Conservation (phyloP, 2,329 filamentous ascomycete species). For the Monilinia polystroma region DNA sequence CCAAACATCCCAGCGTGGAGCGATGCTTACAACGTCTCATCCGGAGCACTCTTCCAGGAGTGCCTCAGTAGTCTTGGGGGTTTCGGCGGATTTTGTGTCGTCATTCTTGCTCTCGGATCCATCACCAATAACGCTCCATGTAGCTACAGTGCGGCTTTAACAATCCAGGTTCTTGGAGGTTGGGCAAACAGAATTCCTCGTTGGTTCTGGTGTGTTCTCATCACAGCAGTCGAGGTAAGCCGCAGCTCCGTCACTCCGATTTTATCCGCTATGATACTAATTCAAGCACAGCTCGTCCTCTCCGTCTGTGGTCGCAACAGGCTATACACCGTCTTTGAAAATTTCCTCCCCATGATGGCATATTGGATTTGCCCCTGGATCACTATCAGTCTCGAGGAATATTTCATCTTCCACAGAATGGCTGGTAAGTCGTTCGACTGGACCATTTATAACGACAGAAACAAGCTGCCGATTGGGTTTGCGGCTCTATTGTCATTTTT, state of each 20-base stretch:
- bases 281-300: constrained; percentile 16
- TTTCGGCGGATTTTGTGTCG: constrained; percentile 65
- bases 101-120: constrained; percentile 61
- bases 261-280: background rate
- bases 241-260: background rate
- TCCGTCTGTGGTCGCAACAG: constrained; percentile 28
- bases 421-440: constrained; percentile 56
- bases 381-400: constrained; percentile 58
- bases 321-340: constrained; percentile 41
- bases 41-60: constrained; percentile 24
- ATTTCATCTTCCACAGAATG: constrained; percentile 62
- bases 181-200: constrained; percentile 58
- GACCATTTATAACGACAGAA: constrained; percentile 55
- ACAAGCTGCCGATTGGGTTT: constrained; percentile 58
- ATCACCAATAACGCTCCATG: constrained; percentile 64
- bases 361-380: constrained; percentile 59
- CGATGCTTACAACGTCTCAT: constrained; percentile 24
- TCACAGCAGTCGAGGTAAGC: constrained; percentile 27
- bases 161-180: constrained; percentile 63
- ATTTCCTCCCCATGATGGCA: constrained; percentile 56
- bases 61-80: constrained; percentile 54
- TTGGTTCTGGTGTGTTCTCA: constrained; percentile 46
- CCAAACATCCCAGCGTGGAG: constrained; percentile 25
- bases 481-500: constrained; percentile 62
- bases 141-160: constrained; percentile 61